Base-by-base conservation (phyloP, 2,329 filamentous ascomycete species). In the Emmonsia crescens region DNA sequence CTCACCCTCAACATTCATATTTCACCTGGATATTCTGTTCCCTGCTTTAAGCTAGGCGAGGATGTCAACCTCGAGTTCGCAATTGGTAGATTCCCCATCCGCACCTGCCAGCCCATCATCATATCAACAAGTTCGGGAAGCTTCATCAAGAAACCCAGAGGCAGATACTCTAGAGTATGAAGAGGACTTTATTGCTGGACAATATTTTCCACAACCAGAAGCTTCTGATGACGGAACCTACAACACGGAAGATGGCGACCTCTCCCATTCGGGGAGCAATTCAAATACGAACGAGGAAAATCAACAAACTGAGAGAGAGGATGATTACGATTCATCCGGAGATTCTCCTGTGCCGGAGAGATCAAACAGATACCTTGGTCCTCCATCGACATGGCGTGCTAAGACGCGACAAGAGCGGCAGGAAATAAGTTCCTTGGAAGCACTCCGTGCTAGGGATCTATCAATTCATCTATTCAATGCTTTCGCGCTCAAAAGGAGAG, bases 321-420 rank as follows among this genome's bases (percentile, higher is more conserved):
- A 31, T 6, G 29, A 33, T 29, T 58, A 60, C n/a, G 59, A 55
- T 40, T 60, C 58, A 12, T 61, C 57, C 24, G 48, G 61, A n/a
- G 58, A 55, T 19, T 46, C 58, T n/a, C 46, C 42, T 42, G 8
- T 10, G 14, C 33, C 59, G 48, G 42, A 62, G 44, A 62, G 66
- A 48, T 49, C 58, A 52, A 94, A 94, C 70, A 85, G 85, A 63
- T 95, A 88, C 80, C 78, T 73, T n/a, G 89, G 91, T 0, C 75
- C 81, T 1, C 74, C 81, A 19, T 82, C 82, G 40, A 87, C 86
- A 66, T 96, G 91, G 90, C 80, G 83, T 64, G 89, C 93, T 74
- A 94, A 96, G 88, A 95, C 89, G 19, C 85, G 88, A 64, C 88
- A 94, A 73, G 94, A 97, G 74, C 83, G 92, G 61, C 79, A 81